Base-by-base conservation (phyloP, 805 yeast genomes). In the Zygoascus flipseniorum region DNA sequence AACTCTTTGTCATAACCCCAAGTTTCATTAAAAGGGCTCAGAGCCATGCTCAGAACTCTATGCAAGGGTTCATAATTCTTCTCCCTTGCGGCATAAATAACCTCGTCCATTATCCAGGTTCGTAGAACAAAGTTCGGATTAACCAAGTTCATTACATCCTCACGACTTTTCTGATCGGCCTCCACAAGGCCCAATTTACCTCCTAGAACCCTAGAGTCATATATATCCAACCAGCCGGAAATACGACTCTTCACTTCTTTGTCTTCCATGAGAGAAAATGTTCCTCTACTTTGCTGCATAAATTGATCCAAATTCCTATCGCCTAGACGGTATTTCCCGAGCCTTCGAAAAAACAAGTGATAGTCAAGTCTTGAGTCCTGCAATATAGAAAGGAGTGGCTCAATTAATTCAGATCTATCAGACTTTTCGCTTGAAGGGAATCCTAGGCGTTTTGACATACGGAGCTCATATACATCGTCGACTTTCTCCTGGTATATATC, bases 111-210 rank as follows among this genome's bases (percentile, higher is more conserved):
- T 51, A 90, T 83, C 89, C 95, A 88, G 58, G 82, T 86, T 55
- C 92, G 76, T 19, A 96, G 93, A 5, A 86, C 76, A 63, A 92
- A 92, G 37, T 79, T 64, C 2, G 98, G 99, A 62, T 92, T 93
- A 48, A 69, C 72, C 2, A 59, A 51, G 6, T 69, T 63, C 48
- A 89, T 80, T 2, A 72, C 59, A 8, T 54, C 57, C 3, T 55
- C 59, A 50, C 90, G 73, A 11, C 63, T 65, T 10, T 20, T 31
- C 2, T 31, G 19, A 18, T 23, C 23, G 4, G 43, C 54, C 52
- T 69, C 63, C 0, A 71, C 59, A 16, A 43, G 18, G 13, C 26
- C 62, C 63, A 14, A 20, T 8, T 73, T 68, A 47, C 76, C 76
- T 0, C 54, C 56, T 10, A 54, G 58, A 9, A 81, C 63, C 47